These are phyloP conservation scores for Ambrosia artemisiifolia DNA, from an alignment of 129 eudicot species.

Conservation along the genomic window DNA sequence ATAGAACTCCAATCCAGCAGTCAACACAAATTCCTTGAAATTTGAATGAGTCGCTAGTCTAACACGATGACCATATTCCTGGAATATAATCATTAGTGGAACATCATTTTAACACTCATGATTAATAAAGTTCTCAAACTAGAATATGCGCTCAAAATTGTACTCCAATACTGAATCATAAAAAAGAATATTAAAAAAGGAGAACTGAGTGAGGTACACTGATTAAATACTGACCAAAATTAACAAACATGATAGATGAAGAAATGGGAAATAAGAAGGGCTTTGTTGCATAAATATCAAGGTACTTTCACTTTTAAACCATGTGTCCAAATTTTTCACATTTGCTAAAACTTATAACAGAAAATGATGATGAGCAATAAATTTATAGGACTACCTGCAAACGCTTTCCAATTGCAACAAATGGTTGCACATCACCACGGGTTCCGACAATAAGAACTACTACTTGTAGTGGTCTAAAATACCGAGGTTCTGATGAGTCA, in stretches of 20 bases:
- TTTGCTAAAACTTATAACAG: constrained; percentile 1
- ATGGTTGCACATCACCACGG: constrained; percentile 99
- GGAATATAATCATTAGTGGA: constrained; percentile 32
- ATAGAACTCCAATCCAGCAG: constrained; percentile 98
- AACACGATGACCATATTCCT: constrained; percentile 99
- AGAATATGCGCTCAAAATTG: constrained; percentile 1
- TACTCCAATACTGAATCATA: constrained; percentile 2
- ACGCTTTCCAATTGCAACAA: constrained; percentile 87
- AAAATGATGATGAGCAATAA: background rate
- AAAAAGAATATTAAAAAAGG: background rate
- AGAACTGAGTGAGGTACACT: background rate
- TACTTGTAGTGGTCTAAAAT: constrained; percentile 79
- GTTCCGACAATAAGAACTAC: constrained; percentile 98
- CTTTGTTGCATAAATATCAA: background rate
- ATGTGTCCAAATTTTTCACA: constrained; percentile 14
- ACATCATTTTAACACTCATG: constrained; percentile 3
- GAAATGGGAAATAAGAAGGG: background rate
- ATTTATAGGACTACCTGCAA: constrained; percentile 70
- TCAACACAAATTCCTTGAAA: constrained; percentile 91
- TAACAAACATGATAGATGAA: constrained; percentile 5
- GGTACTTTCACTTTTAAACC: background rate
- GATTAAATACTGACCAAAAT: background rate
- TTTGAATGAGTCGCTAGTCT: constrained; percentile 96
- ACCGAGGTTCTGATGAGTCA: constrained; percentile 63
- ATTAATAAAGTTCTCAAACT: background rate